Conservation (phyloP, 1,284 basidiomycete genomes). For the Lignosus rhinocerotis region DNA sequence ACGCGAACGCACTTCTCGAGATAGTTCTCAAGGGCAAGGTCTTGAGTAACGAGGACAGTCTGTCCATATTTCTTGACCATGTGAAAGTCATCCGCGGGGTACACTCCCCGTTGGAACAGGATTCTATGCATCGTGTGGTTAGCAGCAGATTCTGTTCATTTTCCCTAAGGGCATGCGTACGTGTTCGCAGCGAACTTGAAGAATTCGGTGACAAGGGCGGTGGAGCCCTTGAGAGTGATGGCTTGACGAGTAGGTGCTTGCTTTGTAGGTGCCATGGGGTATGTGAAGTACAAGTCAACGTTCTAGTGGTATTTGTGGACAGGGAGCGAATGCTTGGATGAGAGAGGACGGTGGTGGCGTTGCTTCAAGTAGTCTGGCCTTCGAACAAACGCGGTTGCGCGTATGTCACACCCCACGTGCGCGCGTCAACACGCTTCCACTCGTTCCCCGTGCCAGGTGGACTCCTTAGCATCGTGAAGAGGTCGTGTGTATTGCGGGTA, state of each 20-base stretch:
- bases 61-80: slow-evolving; percentile 99
- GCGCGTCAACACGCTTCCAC: slow-evolving; percentile 15
- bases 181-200: slow-evolving; percentile 98
- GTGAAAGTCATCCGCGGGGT: slow-evolving; percentile 98
- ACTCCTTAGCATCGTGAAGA: background rate
- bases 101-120: slow-evolving; percentile 95
- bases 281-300: background rate
- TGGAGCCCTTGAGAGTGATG: slow-evolving; percentile 95
- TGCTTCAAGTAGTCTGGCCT: background rate
- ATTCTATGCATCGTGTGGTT: slow-evolving; percentile 56
- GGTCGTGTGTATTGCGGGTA: background rate
- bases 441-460: background rate
- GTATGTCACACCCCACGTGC: slow-evolving; percentile 25
- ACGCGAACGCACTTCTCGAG: slow-evolving; percentile 65
- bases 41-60: slow-evolving; percentile 92
- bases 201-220: slow-evolving; percentile 96
- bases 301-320: background rate
- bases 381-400: slow-evolving; percentile 24
- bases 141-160: background rate
- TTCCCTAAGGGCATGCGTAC: slow-evolving; percentile 48
- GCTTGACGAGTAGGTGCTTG: slow-evolving; percentile 71
- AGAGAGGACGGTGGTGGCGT: slow-evolving; percentile 1
- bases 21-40: slow-evolving; percentile 91
- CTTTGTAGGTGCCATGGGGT: slow-evolving; percentile 48
- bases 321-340: background rate